Conservation (phyloP, 2,329 filamentous ascomycete species). For the Sodiomyces alkalinus region DNA sequence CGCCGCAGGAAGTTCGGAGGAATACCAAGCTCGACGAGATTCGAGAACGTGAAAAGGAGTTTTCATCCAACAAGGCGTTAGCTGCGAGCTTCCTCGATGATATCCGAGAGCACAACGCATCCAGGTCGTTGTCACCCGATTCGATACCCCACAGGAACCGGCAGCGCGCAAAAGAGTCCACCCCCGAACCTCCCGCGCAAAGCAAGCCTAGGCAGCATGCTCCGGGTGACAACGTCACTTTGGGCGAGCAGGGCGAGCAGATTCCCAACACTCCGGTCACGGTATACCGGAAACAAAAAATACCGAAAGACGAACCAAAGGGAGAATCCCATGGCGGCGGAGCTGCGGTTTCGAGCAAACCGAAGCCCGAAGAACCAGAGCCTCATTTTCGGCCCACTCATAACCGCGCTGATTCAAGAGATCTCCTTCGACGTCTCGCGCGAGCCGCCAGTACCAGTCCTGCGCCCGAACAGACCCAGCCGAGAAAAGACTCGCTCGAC, state of each 20-base stretch:
- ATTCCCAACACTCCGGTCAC: conserved; percentile 25
- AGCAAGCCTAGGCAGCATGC: conserved; percentile 1
- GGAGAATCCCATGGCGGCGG: too few relatives aligned
- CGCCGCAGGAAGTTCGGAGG: conserved; percentile 6
- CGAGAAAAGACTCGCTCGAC: neutral
- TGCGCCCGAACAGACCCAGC: conserved; percentile 11
- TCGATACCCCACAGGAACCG: conserved; percentile 14
- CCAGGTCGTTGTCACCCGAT: conserved; percentile 27
- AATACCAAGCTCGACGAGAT: conserved; percentile 37
- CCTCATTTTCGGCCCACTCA: conserved; percentile 4
- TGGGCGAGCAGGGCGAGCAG: conserved; percentile 14
- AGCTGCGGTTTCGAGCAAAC: too few relatives aligned
- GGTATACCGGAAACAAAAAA: conserved; percentile 16
- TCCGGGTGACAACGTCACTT: too few relatives aligned
- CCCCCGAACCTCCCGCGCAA: conserved; percentile 4
- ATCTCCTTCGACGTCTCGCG: conserved; percentile 33
- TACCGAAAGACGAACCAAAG: too few relatives aligned
- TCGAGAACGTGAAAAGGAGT: conserved; percentile 24
- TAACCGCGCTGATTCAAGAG: conserved; percentile 25
- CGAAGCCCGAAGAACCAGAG: neutral
- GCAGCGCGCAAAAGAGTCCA: conserved; percentile 10
- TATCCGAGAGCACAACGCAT: conserved; percentile 34
- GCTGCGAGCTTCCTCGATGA: conserved; percentile 36
- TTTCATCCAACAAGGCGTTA: conserved; percentile 28
- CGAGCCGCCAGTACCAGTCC: conserved; percentile 31